Base-by-base conservation (phyloP, 2,329 filamentous ascomycete species). In the Cercospora beticola region DNA sequence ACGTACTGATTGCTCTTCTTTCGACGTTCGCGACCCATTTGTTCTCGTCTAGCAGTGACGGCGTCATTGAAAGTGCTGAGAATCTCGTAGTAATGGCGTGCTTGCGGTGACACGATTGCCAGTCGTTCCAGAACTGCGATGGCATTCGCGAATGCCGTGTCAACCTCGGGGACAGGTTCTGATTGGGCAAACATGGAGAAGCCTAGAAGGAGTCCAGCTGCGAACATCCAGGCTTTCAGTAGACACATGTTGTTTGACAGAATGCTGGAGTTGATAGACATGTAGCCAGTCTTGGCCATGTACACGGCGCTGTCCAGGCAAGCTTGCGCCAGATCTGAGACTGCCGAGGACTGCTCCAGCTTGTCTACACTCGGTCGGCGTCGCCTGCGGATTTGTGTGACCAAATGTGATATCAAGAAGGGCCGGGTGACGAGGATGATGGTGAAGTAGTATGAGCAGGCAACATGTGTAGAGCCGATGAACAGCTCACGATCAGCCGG, bases 391-490 rank as follows among this genome's bases (percentile, higher is more conserved):
- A 75, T 69, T 18, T 79, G 80, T 58, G 82, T 73, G 4, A 83
- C 83, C 1, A 87, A 75, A 3, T 82, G 79, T 12, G 82, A 84
- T 26, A 88, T 85, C 8, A 89, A 75, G 30, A 88, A 84, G 0
- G 86, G 86, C 0, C 86, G 80, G 0, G 86, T 87, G 2, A 86
- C 84, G 0, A 88, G 74, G 21, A 86, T 88, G 0, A 88, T 84
- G 0, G 86, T 84, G 65, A 88, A 86, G 70, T 88, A 87, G 71
- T 88, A 88, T 0, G 84, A 78, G 66, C 86, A 88, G 0, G 86
- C 84, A 5, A 88, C 82, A 65, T 88, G 86, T 1, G 87, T 79
- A 26, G 70, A 67, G 2, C 73, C 74, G 14, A 75, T 70, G 59
- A 72, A 74, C 2, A 73, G 31, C 46, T 70, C 70, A 58, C 70